phyloP scores from a whole-genome alignment of 140 eudicot species.

The Senecio squalidus region DNA sequence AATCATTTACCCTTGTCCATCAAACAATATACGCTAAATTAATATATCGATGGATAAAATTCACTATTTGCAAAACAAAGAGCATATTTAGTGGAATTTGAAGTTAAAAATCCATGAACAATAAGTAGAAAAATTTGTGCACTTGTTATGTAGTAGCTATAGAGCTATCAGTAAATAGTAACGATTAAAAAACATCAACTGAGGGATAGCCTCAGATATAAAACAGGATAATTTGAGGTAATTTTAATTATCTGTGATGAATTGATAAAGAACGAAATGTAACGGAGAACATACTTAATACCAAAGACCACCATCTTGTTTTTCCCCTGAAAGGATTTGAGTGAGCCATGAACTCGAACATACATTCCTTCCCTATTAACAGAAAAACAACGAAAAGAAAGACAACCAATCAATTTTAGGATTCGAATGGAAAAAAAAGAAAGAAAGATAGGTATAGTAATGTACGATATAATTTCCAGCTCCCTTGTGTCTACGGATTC shows the following conservation, averaged over 20 bases:
- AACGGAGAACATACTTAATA: conserved; percentile 49
- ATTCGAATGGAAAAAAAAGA: not conserved
- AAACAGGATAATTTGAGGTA: too few species aligned
- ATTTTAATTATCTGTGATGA: too few species aligned
- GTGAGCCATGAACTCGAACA: conserved; percentile 81
- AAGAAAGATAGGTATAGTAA: too few species aligned
- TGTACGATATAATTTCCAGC: conserved; percentile 61
- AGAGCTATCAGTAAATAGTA: not conserved
- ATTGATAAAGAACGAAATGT: conserved; percentile 4
- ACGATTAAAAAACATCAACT: not conserved
- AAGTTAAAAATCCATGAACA: not conserved
- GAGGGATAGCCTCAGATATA: not conserved
- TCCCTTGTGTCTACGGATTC: conserved; percentile 78
- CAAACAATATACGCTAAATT: not conserved
- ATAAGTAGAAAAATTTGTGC: not conserved
- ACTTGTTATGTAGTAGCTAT: not conserved
- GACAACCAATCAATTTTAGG: not conserved
- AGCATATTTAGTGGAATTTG: not conserved
- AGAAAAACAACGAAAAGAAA: not conserved
- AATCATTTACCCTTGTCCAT: not conserved
- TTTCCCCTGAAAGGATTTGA: conserved; percentile 83
- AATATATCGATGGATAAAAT: not conserved
- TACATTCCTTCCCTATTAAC: conserved; percentile 66
- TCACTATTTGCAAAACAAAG: not conserved
- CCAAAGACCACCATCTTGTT: conserved; percentile 64